Base-by-base conservation (phyloP, 2,329 filamentous ascomycete species). In the Microdochium nivale region DNA sequence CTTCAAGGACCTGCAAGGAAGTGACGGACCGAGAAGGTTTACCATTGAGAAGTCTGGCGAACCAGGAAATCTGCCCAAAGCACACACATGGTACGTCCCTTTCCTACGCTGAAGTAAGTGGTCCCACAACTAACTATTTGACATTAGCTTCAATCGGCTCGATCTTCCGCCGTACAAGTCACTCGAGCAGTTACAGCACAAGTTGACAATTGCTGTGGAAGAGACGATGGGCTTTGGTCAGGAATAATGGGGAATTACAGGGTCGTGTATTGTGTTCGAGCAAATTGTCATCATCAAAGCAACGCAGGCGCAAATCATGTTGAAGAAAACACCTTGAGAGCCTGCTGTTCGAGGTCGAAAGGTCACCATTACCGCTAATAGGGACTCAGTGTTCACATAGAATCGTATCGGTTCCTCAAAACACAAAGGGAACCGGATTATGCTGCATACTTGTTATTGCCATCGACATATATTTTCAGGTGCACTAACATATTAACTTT, bases 191-290 rank as follows among this genome's bases (percentile, higher is more conserved):
- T 77, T 99, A 59, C 87, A 92, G 66, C 77, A 85, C 65, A 99
- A 99, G 73, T 77, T 99, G 61, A 94, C 91, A 7, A 95, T 96
- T 71, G 94, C 94, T 25, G 94, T 99, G 51, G 94, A 99, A 73
- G 94, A 99, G 75, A 99, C 94, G 0, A 91, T 99, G 77, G 94
- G 94, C 56, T 99, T 99, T 67, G 94, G 94, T 58, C 94, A 99
- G 75, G 94, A 99, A 75, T 99, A 90, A 60, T 16, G 10, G 40
- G 14, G 21, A 3, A 24, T 3, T 21, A 16, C 8, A 19, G 40
- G 40, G 14, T 23, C 40, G 5, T 7, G 40, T 24, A 16, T 44
- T 23, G 5, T 24, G 19, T 24, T 24, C n/a, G 10, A 44, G 19
- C 27, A 24, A 23, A 44, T 23, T 8, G 40, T 44, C 40, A 44